Conservation (phyloP, 768 basidiomycete species). For the Termitomyces sp. region DNA sequence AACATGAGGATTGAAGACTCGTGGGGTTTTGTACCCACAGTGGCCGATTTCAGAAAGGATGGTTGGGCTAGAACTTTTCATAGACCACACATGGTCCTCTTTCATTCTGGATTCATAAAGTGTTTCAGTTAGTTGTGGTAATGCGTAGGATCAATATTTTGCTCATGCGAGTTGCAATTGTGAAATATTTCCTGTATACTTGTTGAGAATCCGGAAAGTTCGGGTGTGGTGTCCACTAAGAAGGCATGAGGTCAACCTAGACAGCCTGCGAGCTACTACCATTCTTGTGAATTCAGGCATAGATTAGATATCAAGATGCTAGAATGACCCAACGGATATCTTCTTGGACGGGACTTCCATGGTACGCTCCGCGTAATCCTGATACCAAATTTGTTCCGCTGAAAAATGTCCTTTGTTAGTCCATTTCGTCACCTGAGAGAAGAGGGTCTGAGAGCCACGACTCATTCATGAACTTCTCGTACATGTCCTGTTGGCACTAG, state of each 20-base stretch:
- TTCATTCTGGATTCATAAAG: not conserved
- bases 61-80: not conserved
- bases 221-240: no score
- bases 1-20: not conserved
- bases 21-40: not conserved
- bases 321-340: not conserved
- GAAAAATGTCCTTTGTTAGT: not conserved
- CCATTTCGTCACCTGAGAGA: not conserved
- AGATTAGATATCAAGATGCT: not conserved
- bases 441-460: not conserved
- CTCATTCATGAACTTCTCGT: not conserved
- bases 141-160: not conserved
- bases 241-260: not conserved
- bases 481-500: not conserved
- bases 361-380: not conserved
- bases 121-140: not conserved
- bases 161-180: not conserved
- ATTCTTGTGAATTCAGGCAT: not conserved
- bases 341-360: not conserved
- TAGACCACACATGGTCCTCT: no score
- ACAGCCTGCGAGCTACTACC: no score
- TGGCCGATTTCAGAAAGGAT: not conserved
- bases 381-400: no score
- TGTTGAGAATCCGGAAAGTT: not conserved
- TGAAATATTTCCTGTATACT: not conserved